These are phyloP conservation scores for Bryum argenteum DNA, from an alignment of 225 moss, liverwort and hornwort species.

Conservation along the genomic window DNA sequence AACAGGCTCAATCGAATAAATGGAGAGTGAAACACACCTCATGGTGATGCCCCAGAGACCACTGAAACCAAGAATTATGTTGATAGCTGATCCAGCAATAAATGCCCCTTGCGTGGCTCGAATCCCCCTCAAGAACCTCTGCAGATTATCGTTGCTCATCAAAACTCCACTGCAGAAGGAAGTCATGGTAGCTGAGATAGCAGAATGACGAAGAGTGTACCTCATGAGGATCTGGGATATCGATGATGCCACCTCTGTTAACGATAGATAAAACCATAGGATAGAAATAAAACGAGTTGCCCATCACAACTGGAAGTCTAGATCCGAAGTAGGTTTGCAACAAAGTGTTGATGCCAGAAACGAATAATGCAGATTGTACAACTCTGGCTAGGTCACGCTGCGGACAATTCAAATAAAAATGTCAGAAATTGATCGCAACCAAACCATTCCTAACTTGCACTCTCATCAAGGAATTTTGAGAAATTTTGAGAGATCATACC, in stretches of 20 bases:
- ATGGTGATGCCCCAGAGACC: constrained; percentile 80
- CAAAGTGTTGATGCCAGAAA: constrained; percentile 75
- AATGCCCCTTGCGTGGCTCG: constrained; percentile 86
- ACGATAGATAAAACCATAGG: constrained; percentile 69
- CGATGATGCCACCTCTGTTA: constrained; percentile 53
- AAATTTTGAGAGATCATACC: constrained; percentile 18
- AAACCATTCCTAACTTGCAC: not conserved
- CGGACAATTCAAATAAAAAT: constrained; percentile 8
- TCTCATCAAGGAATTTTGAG: no score
- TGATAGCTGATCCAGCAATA: constrained; percentile 73
- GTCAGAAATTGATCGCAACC: not conserved
- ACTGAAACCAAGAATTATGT: constrained; percentile 81
- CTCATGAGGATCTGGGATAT: constrained; percentile 56
- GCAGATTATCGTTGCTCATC: not conserved
- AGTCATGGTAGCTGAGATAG: no score
- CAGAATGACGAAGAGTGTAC: constrained; percentile 22
- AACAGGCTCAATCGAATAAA: no score
- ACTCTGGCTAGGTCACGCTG: constrained; percentile 75
- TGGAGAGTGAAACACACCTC: constrained; percentile 34
- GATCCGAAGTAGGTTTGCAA: constrained; percentile 78
- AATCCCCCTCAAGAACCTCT: constrained; percentile 74
- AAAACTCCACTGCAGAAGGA: not conserved
- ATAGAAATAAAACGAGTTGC: constrained; percentile 77
- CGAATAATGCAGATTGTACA: constrained; percentile 75
- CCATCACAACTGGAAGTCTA: constrained; percentile 81